Evolutionary conservation across 2,329 filamentous ascomycete genomes (phyloP), one percentile per base, ranked within the genome.

Genomic region (Phoma herbarum): DNA sequence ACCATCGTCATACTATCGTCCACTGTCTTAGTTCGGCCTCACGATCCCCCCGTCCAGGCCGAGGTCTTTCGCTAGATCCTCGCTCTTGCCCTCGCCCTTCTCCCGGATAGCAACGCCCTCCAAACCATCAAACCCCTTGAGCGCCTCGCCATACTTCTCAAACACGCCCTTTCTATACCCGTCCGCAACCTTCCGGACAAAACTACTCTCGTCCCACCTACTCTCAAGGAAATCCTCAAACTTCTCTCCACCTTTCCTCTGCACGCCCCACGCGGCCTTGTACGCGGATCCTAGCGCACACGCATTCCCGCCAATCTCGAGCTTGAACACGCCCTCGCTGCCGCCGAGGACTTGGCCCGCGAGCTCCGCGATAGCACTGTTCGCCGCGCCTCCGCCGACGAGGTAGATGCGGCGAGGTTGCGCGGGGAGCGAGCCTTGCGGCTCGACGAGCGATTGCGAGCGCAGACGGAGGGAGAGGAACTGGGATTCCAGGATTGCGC

Each of bases 261-360:
- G 92, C 54, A 92, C 82, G 1, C 90, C 93, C 95, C 95, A 99
- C 0, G 96, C 88, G 14, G 95, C 94, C 80, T 98, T 98, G 80
- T 98, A 97, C 25, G 94, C 94, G 7, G 92, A 92, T 14, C 95
- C 95, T 14, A 98, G 80, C 11, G 94, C 95, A 79, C 95, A 99
- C 2, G 95, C 94, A 79, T 96, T 97, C 25, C 93, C 93, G 25
- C 95, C 94, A 5, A 98, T 92, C 73, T 98, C 93, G 14, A 99
- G 86, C 78, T 90, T 91, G 80, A 92, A 99, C 25, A 98, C 91
- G 23, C 95, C 95, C 63, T 98, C 95, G 2, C 84, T 85, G 31
- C 92, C 92, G 51, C 95, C 95, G 2, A 99, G 86, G 2, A 98
- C 92, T 70, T 97, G 89, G 25, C 93, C 94, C 4, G 93, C 86